Evolutionary conservation across 2,329 filamentous ascomycete genomes (phyloP), one percentile per base, ranked within the genome.

Genomic region (Grosmannia penicillata): DNA sequence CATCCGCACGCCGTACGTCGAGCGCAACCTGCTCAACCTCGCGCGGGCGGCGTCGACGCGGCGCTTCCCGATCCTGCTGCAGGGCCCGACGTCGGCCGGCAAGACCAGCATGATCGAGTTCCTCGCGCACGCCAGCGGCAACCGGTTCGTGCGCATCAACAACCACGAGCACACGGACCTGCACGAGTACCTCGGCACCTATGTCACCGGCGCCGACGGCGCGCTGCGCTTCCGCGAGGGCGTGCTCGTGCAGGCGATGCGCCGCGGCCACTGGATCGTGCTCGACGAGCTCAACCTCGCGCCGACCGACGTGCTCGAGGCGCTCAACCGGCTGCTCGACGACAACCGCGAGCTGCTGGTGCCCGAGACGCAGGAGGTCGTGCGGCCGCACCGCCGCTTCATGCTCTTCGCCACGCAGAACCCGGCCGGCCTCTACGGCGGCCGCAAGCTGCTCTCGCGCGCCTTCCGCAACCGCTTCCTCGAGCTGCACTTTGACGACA

Each of bases 81-180:
- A 99, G 57, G 91, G 91, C 4, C 91, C 93, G 11, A 99, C 91
- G 0, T 98, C 93, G 6, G 83, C 89, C 11, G 91, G 91, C 46
- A 99, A 99, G 60, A 99, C 91, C 0, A 96, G 89, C 58, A 98
- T 99, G 91, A 93, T 98, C 30, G 89, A 96, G 58, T 95, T 94
- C 54, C 70, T 99, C 27, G 89, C 93, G n/a, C 91, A 93, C 52
- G 81, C 83, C 39, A 96, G 86, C 23, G 91, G 93, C 4, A 94
- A 99, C 55, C 91, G 83, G 52, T 98, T 96, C 53, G 86, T 98
- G 31, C 77, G 91, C 43, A 98, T 99, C 65, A 99, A 99, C 61
- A 99, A 99, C 49, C 91, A 99, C 58, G 93, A 99, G 54, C 91
- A 98, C 53, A 98, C 91, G 0, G 91, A 99, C 56, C 65, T 99